Evolutionary conservation across 306 rosid genomes (phyloP), one percentile per base, ranked within the genome.

Genomic region (Biancaea sappan): DNA sequence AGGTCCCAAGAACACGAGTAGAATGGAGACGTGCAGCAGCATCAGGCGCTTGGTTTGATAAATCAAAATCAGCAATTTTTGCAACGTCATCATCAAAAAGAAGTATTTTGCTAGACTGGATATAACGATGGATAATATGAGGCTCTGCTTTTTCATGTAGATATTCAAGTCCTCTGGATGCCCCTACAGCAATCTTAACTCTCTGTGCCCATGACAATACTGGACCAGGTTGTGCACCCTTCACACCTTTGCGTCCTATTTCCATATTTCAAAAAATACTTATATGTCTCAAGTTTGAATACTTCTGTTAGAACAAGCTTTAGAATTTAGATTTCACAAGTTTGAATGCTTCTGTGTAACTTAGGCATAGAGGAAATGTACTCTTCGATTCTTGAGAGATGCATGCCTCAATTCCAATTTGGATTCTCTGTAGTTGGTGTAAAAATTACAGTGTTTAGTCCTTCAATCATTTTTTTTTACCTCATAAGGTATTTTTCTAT

Each of bases 1-100:
- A 86, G 34, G 89, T 83, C 58, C 89, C 89, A 43, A 86, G 89
- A 60, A 86, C 89, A 65, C 89, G 89, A 52, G 89, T 86, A 15
- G 89, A 86, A 71, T 86, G 89, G 72, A 86, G 87, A 12, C 89
- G 85, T 32, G 85, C 89, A 28, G 85, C 77, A 35, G 58, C 63
- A 70, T 86, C 89, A 79, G 87, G 87, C 41, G 87, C 83, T 82
- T 83, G 73, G 73, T 86, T 86, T 69, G 88, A 86, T 71, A 81
- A 75, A 81, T 84, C 83, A 52, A 84, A 82, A 75, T 86, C 90
- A 51, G 88, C 86, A 19, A 84, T 73, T 59, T 79, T 87, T 32
- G 86, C 83, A 40, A 82, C 86, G 52, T 83, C 80, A 56, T 77
- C 76, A 25, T 87, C 82, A 59, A 82, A 80, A 77, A 84, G 76